phyloP scores from a whole-genome alignment of 257 asterid genomes.

The Gentiana macrophylla region DNA sequence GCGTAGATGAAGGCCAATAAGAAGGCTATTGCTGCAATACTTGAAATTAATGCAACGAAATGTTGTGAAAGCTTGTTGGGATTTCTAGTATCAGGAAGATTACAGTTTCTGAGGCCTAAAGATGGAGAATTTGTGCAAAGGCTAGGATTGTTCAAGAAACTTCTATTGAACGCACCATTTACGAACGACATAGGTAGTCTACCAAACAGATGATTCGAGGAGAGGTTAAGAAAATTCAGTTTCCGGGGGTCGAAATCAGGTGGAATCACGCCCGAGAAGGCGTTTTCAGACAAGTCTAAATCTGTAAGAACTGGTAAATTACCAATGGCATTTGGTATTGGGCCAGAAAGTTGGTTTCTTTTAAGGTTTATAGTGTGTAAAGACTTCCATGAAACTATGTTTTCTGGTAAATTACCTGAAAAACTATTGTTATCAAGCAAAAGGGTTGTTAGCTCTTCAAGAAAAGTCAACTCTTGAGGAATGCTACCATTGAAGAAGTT shows the following conservation, averaged over 20 bases:
- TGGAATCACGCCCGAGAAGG: slow-evolving; percentile 65
- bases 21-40: slow-evolving; percentile 37
- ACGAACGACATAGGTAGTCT: slow-evolving; percentile 47
- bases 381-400: slow-evolving; percentile 54
- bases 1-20: slow-evolving; percentile 32
- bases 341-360: slow-evolving; percentile 59
- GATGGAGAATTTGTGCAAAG: slow-evolving; percentile 47
- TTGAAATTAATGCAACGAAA: slow-evolving; percentile 51
- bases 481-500: slow-evolving; percentile 44
- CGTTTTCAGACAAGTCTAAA: slow-evolving; percentile 62
- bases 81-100: slow-evolving; percentile 8
- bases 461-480: slow-evolving; percentile 58
- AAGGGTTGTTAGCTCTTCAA: slow-evolving; percentile 25
- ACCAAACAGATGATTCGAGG: slow-evolving; percentile 62
- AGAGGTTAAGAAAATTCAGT: slow-evolving; percentile 38
- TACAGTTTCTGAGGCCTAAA: slow-evolving; percentile 35
- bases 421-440: slow-evolving; percentile 51
- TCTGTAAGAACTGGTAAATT: slow-evolving; percentile 30
- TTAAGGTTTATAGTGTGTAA: slow-evolving; percentile 37
- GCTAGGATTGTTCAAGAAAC: slow-evolving; percentile 55
- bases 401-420: slow-evolving; percentile 52
- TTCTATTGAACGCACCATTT: slow-evolving; percentile 37
- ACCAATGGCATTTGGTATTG: slow-evolving; percentile 51
- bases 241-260: slow-evolving; percentile 28
- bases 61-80: slow-evolving; percentile 24